Evolutionary conservation across 192 early-diverging fungal species (phyloP), one percentile per base, ranked within the genome.

Genomic region (Kickxella alabastrina): DNA sequence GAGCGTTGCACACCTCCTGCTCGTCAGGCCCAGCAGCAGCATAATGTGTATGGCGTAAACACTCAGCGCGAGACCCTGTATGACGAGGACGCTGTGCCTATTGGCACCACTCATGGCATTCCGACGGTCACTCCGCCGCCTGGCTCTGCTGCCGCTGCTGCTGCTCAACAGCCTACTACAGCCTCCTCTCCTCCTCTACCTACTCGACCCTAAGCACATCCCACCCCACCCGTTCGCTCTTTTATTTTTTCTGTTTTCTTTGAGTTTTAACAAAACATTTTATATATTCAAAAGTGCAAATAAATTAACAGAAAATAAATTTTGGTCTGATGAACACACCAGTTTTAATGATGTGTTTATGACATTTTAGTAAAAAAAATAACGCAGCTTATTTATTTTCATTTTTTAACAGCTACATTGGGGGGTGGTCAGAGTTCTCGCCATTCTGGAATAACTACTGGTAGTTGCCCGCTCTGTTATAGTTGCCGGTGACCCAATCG

Each of bases 1-100:
- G 73, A 75, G 36, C 60, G 73, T 14, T 75, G 73, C 57, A 64
- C 62, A 8, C 63, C 64, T 12, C 69, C 68, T 24, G n/a, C n/a
- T n/a, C 39, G 52, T 13, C 49, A 29, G 36, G 52, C 22, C 10
- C 57, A 47, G 31, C 50, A 25, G 26, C 39, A 46, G 44, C 49
- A 50, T 27, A 1, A 38, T 24, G 25, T 13, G 35, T 22, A 38
- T 35, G 41, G 37, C 40, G 23, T 34, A 18, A 17, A 37, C 18
- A 18, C 31, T 19, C 17, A 35, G 22, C 56, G 45, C 23, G 70
- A 74, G 59, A 74, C 70, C 1, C 54, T 74, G 15, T 74, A 74
- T 26, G 70, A 66, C 23, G 43, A 72, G 19, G 68, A 71, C 15
- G 68, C 52, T 2, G 52, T 56, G 6, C 47, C 35, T 10, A 54